Evolutionary conservation across 345 rosid genomes (phyloP), one percentile per base, ranked within the genome.

Genomic region (Lumnitzera littorea): DNA sequence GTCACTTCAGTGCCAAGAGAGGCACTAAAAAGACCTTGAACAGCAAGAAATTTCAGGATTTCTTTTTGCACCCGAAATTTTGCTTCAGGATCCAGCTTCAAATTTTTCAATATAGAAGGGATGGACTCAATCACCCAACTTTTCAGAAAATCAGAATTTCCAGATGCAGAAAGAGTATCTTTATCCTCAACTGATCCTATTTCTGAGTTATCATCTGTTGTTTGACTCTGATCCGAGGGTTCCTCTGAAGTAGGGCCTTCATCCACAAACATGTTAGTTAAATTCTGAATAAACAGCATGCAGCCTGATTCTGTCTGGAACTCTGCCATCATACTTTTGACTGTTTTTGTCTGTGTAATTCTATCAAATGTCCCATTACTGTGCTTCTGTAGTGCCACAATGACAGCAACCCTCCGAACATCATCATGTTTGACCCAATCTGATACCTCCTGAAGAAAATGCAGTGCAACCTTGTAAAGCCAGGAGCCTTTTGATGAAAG

Each of bases 151-250:
- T 94, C 97, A 52, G 86, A 72, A 68, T 71, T 87, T 64, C 79
- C 96, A 48, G 66, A 62, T 24, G 75, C 56, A 60, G 73, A 81
- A 72, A 69, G 50, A 46, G 86, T 77, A 64, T 88, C 95, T 75
- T 82, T 94, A 65, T 88, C 96, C 73, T 89, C 96, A 11, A 70
- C 55, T 24, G 91, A 84, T 46, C 91, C 96, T 60, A 86, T 80
- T 75, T 90, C 99, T 17, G 92, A 88, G 70, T 91, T 94, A 61
- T 95, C 99, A 82, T 95, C 99, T 15, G 97, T 94, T 62, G 99
- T 90, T 80, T 92, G 97, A 78, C 97, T 94, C 79, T 90, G 99
- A 79, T 90, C 97, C 36, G 97, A 95, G 58, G 97, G 87, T 72
- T 91, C 91, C 69, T 84, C 97, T 12, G 89, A 78, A 66, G 74